Base-by-base conservation (phyloP, 164 flowering plant species). In the Vitis rupestris region DNA sequence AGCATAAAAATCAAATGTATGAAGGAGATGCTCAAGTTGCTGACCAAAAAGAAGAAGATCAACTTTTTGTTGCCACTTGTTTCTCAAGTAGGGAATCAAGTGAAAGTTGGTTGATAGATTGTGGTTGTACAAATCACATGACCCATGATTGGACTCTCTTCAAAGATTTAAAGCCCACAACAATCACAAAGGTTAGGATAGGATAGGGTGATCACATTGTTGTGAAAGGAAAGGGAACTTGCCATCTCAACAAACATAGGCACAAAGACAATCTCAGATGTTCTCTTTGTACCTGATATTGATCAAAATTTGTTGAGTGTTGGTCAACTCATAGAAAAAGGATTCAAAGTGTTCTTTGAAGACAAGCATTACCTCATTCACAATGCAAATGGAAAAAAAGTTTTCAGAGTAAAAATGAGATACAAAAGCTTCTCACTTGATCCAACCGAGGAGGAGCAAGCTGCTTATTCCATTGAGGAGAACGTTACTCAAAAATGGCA, bases 371-470 rank as follows among this genome's bases (percentile, higher is more conserved):
- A 6, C 44, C 44, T 3, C 44, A 37, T 37, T 6, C 7, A 37
- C 7, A 37, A 37, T 37, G 44, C 44, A 3, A 6, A 6, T 3
- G 44, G 44, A 6, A 0, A 37, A 6, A 6, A 37, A 37, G 1
- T 4, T 6, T 6, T 37, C 4, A 0, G 7, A 37, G 44, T 37
- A 3, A 67, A 61, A 56, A 72, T 67, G 71, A 66, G 12, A 47
- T 70, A 70, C 0, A 72, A 72, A 56, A 60, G 70, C 37, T 72
- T 72, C n/a, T 60, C 61, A 15, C 15, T 72, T 37, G 48, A 72
- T 61, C 71, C 57, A 12, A 53, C 56, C 1, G 16, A 61, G 67
- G 61, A 67, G 5, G 57, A 61, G 57, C 71, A 53, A 0, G 1
- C 15, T 1, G 61, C 55, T 11, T 47, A 9, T 47, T 48, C 17